phyloP scores from a whole-genome alignment of 2,329 filamentous ascomycete species.

The Verticillium isaacii region DNA sequence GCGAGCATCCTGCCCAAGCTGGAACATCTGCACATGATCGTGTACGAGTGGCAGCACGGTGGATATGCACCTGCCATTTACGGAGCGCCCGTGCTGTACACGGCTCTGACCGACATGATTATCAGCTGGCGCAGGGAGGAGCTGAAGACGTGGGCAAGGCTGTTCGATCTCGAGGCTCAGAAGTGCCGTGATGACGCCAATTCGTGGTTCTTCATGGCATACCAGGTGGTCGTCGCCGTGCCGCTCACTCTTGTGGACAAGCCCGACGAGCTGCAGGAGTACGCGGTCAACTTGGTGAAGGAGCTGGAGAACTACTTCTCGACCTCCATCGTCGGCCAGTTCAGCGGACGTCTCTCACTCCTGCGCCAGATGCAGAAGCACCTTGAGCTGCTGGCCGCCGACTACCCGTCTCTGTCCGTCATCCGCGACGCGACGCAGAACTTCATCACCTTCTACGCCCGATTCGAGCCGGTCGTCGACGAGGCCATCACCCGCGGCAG shows the following conservation, averaged over 20 bases:
- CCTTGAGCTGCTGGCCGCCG: conserved; percentile 53
- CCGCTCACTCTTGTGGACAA: conserved; percentile 62
- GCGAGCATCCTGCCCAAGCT: conserved; percentile 81
- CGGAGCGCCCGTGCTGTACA: conserved; percentile 65
- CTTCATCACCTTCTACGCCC: conserved; percentile 69
- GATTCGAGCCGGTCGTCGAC: conserved; percentile 62
- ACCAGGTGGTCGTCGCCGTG: conserved; percentile 78
- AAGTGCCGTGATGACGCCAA: conserved; percentile 74
- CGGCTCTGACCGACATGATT: conserved; percentile 73
- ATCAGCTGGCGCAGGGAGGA: conserved; percentile 89
- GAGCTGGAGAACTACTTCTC: conserved; percentile 77
- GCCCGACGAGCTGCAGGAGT: conserved; percentile 53
- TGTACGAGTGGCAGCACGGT: conserved; percentile 89
- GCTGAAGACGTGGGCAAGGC: conserved; percentile 81
- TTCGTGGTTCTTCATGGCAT: conserved; percentile 96
- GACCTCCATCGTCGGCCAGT: conserved; percentile 78
- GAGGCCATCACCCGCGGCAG: conserved; percentile 66
- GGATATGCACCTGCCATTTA: conserved; percentile 80
- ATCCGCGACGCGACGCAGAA: conserved; percentile 66
- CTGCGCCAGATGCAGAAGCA: conserved; percentile 63
- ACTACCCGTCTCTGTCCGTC: conserved; percentile 52
- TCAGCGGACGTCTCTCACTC: conserved; percentile 64
- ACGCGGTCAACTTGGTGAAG: conserved; percentile 65
- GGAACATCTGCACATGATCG: conserved; percentile 78
- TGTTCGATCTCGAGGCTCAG: conserved; percentile 78